Conservation (phyloP, 1,284 basidiomycete species). For the Wolfiporia cocos region DNA sequence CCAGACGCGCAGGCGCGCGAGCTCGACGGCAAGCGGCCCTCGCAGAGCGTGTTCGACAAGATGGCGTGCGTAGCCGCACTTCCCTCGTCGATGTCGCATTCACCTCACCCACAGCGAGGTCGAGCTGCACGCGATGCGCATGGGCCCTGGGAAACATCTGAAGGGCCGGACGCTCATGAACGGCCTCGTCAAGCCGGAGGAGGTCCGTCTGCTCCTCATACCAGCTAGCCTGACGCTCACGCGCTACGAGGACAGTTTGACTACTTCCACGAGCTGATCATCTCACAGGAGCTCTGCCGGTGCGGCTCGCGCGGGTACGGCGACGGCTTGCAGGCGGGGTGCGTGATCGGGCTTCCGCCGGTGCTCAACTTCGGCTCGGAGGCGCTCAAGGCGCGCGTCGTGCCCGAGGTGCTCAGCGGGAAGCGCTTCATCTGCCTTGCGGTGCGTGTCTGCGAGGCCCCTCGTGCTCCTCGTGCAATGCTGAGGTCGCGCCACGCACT, state of each 20-base stretch:
- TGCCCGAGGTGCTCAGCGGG: slow-evolving; percentile 77
- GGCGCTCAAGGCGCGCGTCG: slow-evolving; percentile 71
- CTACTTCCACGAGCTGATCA: slow-evolving; percentile 85
- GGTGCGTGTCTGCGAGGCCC: slow-evolving; percentile 32
- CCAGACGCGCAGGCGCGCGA: slow-evolving; percentile 60
- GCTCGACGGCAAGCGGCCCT: slow-evolving; percentile 70
- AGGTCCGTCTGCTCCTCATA: slow-evolving; percentile 38
- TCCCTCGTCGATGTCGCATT: background rate
- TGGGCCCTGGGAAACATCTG: slow-evolving; percentile 84
- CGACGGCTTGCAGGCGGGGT: slow-evolving; percentile 57
- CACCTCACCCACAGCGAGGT: slow-evolving; percentile 27
- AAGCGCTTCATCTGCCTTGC: slow-evolving; percentile 82
- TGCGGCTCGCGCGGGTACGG: slow-evolving; percentile 56
- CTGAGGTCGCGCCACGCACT: background rate
- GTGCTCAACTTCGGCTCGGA: slow-evolving; percentile 81
- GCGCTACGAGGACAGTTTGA: slow-evolving; percentile 44
- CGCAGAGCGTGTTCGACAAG: slow-evolving; percentile 58
- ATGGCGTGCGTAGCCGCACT: slow-evolving; percentile 45
- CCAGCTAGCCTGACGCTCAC: background rate
- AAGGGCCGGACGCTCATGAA: slow-evolving; percentile 78
- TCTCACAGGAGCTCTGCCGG: slow-evolving; percentile 83
- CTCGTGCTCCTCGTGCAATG: background rate
- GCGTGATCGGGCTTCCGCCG: slow-evolving; percentile 30
- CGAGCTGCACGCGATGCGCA: slow-evolving; percentile 84
- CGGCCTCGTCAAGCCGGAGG: slow-evolving; percentile 81